Evolutionary conservation across 106 monocot species (phyloP), one percentile per base, ranked within the genome.

Genomic region (Acorus calamus): DNA sequence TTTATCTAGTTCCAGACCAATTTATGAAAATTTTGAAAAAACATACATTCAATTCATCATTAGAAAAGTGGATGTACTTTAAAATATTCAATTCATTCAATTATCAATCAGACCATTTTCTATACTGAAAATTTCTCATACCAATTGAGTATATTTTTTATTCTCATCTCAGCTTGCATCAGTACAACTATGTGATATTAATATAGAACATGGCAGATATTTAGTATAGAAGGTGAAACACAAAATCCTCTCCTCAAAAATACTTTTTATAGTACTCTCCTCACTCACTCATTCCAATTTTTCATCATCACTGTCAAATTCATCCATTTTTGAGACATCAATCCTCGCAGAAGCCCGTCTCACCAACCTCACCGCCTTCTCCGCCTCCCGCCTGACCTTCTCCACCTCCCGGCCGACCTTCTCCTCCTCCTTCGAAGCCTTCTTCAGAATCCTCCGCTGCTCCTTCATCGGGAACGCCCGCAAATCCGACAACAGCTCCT

Each of bases 361-460:
- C 7, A 81, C 68, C 74, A 65, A 68, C 70, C 66, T 49, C 41
- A 75, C 77, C 74, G 81, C 69, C 66, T 65, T 77, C 49, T 85
- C 84, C 5, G 77, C 28, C 28, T 28, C 28, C 28, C 28, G 28
- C 28, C 28, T 28, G 28, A 28, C 28, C 28, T 28, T 28, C 28
- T 28, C 28, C 28, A 28, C 80, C 65, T 85, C 84, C 45, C 47
- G 43, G 64, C 63, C 74, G 8, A 61, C 73, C 59, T 68, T 74
- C 67, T 76, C 84, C 62, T 85, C 74, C 69, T 85, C 84, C 66
- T 68, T 74, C 47, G 71, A 50, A 59, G 74, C 71, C 61, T 61
- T 77, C 77, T 74, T 74, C 71, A 85, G 64, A 43, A 47, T 80
- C 54, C 63, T 62, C 71, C 61, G 66, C 12, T 75, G 72, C 10